phyloP scores from a whole-genome alignment of 192 early-diverging fungal species.

The Coemansia sp. region DNA sequence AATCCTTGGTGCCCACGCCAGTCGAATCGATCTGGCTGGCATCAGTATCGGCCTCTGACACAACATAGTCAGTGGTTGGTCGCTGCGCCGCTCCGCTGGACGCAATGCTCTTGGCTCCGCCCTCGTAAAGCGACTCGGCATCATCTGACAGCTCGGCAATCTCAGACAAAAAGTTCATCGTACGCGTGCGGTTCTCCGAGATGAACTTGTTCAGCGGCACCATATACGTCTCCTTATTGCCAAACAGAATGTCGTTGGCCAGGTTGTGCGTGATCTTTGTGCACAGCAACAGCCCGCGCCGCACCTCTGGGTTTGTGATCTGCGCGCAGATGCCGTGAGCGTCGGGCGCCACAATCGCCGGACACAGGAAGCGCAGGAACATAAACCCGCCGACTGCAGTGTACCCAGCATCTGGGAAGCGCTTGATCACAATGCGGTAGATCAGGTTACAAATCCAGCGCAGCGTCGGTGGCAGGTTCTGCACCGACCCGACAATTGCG shows the following conservation, averaged over 20 bases:
- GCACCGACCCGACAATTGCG: conserved; percentile 71
- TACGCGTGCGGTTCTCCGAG: conserved; percentile 73
- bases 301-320: conserved; percentile 66
- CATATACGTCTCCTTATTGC: conserved; percentile 95
- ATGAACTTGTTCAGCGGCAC: conserved; percentile 86
- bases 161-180: conserved; percentile 75
- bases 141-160: conserved; percentile 62
- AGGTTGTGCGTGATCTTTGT: conserved; percentile 97
- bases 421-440: conserved; percentile 67
- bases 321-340: conserved; percentile 68
- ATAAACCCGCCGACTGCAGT: conserved; percentile 93
- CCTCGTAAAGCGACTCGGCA: conserved; percentile 44
- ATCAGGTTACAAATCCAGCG: conserved; percentile 82
- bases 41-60: conserved; percentile 33
- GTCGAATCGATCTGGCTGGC: conserved; percentile 10
- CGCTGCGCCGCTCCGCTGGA: conserved; percentile 31
- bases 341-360: conserved; percentile 92
- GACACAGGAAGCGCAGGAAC: conserved; percentile 94
- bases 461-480: conserved; percentile 67
- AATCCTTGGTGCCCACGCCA: conserved; percentile 50
- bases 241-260: conserved; percentile 94
- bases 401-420: conserved; percentile 80
- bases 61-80: conserved; percentile 35
- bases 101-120: conserved; percentile 35
- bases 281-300: conserved; percentile 82